Conservation (phyloP, 2,329 filamentous ascomycete species). For the Venturia pyrina region DNA sequence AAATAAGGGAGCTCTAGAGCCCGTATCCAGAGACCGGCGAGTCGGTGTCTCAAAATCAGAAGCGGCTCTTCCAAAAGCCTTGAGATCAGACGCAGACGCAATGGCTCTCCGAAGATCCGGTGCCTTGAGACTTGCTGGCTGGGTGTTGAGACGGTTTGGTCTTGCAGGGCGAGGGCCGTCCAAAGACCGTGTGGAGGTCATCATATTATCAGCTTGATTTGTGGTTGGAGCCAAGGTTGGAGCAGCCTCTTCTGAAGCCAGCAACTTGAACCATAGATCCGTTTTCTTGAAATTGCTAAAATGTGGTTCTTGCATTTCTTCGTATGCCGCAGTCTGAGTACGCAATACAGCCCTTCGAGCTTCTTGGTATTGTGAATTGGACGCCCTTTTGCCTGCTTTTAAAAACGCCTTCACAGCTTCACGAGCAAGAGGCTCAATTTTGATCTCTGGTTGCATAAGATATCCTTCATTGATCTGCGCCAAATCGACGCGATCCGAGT, state of each 20-base stretch:
- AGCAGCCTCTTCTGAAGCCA: constrained; percentile 67
- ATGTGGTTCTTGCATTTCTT: constrained; percentile 71
- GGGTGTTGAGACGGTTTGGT: constrained; percentile 3
- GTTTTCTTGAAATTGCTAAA: constrained; percentile 84
- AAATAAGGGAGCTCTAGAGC: constrained; percentile 54
- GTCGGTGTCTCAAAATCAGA: constrained; percentile 36
- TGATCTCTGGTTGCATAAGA: constrained; percentile 69
- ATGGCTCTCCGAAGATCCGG: constrained; percentile 48
- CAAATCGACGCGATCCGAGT: constrained; percentile 77
- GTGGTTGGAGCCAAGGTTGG: not conserved
- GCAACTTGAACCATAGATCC: constrained; percentile 90
- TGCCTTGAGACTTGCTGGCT: constrained; percentile 7
- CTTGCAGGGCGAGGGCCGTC: constrained; percentile 1
- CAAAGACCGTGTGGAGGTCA: constrained; percentile 6
- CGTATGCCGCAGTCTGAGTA: constrained; percentile 72
- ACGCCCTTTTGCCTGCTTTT: constrained; percentile 64
- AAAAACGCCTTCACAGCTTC: constrained; percentile 68
- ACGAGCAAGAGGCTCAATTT: constrained; percentile 60
- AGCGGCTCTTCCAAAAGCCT: constrained; percentile 32
- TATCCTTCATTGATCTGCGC: constrained; percentile 89
- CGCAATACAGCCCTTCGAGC: constrained; percentile 73
- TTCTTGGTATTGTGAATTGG: constrained; percentile 68
- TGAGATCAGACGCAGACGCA: constrained; percentile 51
- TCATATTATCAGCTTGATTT: not conserved
- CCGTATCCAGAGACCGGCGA: constrained; percentile 60